Evolutionary conservation across 192 early-diverging fungal genomes (phyloP).

Genomic region (Gryganskiella cystojenkinii): DNA sequence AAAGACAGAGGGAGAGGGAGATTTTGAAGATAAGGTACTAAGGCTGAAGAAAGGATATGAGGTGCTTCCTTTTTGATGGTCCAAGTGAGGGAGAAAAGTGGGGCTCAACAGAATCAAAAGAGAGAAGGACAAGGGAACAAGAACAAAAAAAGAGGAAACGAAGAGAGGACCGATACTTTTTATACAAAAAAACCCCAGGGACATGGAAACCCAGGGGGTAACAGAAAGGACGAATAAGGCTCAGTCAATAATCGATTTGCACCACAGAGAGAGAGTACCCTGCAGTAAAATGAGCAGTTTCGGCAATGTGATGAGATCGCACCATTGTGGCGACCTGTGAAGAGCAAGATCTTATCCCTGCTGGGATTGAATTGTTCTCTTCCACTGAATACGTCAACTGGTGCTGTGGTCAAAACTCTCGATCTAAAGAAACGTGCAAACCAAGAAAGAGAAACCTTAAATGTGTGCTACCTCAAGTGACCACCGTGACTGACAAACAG

Average conservation of each 20-base stretch:
- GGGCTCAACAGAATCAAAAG: not conserved
- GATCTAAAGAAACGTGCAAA: no score
- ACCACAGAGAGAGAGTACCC: no score
- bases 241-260: no score
- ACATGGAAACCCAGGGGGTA: not conserved
- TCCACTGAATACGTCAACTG: no score
- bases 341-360: no score
- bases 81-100: not conserved
- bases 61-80: constrained; percentile 2
- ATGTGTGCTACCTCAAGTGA: not conserved
- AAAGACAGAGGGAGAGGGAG: not conserved
- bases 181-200: constrained; percentile 16
- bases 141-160: constrained; percentile 11
- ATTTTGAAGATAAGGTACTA: not conserved
- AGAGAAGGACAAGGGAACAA: constrained; percentile 10
- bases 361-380: no score
- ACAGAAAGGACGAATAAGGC: not conserved
- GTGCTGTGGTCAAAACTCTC: no score
- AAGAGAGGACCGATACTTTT: constrained; percentile 6
- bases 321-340: no score
- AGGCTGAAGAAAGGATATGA: not conserved
- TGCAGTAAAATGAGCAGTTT: no score
- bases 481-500: constrained; percentile 6
- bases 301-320: no score
- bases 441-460: no score